Base-by-base conservation (phyloP, 2,329 filamentous ascomycete species). In the Curvularia sp. region DNA sequence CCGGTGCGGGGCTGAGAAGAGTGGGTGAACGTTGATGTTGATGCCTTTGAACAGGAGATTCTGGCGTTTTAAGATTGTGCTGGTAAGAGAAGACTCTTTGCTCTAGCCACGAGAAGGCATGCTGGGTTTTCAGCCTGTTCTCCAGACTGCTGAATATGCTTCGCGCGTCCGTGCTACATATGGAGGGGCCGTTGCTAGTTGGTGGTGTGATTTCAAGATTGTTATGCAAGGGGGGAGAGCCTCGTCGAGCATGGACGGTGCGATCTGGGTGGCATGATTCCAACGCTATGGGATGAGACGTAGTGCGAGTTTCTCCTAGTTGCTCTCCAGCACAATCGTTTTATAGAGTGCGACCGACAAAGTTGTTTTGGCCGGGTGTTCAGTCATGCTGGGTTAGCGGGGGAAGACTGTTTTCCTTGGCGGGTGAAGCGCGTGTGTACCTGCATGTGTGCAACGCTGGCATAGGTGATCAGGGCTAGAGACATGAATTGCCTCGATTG, bases 201-300 rank as follows among this genome's bases (percentile, higher is more conserved):
- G 20, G 43, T 30, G 24, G n/a, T 33, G 42, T 30, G 33, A 35
- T 54, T 18, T 35, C 24, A 30, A 49, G 30, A 30, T 28, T 24
- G 44, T 28, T 57, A 57, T 57, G 55, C 50, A 57, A 57, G 55
- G 50, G 55, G 43, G 28, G 31, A 57, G 55, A 57, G 55, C 55
- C 43, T 46, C 28, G 20, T 10, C 43, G 26, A 48, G 43, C 26
- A 6, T 38, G 24, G 35, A 24, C 26, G 26, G 43, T 28, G 26
- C 26, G 5, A n/a, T n/a, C 39, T 43, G 49, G 42, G 42, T 33
- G 33, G 22, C 33, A n/a, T 48, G 26, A 28, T 53, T 28, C 35
- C 26, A 18, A 20, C 33, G 49, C 28, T 18, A 35, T 2, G 13
- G 35, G 9, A 22, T 20, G 20, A 31, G 35, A 26, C 22, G 13